Base-by-base conservation (phyloP, 2,329 filamentous ascomycete genomes). In the Keithomyces neogunnii region DNA sequence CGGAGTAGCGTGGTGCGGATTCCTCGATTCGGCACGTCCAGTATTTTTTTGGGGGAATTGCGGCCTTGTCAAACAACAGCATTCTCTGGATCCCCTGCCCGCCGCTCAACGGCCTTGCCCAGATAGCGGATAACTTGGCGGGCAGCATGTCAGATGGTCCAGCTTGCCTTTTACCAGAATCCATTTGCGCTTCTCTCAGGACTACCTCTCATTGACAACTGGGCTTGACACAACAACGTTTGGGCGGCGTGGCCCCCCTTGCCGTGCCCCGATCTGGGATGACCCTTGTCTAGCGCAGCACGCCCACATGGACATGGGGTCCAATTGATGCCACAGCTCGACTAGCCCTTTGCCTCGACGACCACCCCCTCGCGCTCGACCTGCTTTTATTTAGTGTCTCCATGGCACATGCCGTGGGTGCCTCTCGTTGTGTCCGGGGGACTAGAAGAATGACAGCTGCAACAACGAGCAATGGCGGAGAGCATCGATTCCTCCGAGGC, bases 211-310 rank as follows among this genome's bases (percentile, higher is more conserved):
- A 19, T 19, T 19, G 19, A 19, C 19, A 19, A 19, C 19, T 19
- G 1, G 19, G 19, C 19, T 19, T 19, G 19, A 19, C 19, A 19
- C 19, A 26, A 6, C 36, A 40, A 19, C 6, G 9, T 5, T 44
- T 19, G 40, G 28, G 26, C 3, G 8, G 40, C 30, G 3, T 46
- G 45, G 43, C 46, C 53, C 59, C 55, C 55, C 57, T 55, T 59
- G 56, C 52, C 49, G 53, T 19, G 53, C 47, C 50, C 52, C 56
- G 56, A 59, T 58, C 60, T 53, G 54, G 61, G 62, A 57, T 57
- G 3, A 52, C 51, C 63, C 62, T 51, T 61, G 62, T 61, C 60
- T 57, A 57, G 56, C 43, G 53, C 55, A 44, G 49, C 48, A 46
- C 45, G 36, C 30, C 39, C 19, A 19, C 19, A 19, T 19, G 19